Evolutionary conservation across 225 moss, liverwort and hornwort genomes (phyloP).

Genomic region (Pseudisothecium myosuroides): DNA sequence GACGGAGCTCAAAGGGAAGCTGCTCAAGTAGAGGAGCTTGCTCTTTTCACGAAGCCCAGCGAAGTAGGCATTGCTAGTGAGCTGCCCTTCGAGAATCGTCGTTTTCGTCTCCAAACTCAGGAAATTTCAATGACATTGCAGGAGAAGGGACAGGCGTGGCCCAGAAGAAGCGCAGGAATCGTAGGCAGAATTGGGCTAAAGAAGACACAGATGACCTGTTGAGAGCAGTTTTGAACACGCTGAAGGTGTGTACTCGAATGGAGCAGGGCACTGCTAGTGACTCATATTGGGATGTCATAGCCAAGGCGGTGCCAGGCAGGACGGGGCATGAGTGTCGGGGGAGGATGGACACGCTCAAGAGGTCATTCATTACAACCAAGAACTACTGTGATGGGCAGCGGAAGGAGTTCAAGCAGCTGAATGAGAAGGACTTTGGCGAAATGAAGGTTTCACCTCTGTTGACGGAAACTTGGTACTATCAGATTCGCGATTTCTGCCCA

Average conservation of each 20-base stretch:
- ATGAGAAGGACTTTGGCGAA: not conserved
- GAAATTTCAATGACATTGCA: no score
- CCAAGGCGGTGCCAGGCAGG: not conserved
- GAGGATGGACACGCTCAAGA: not conserved
- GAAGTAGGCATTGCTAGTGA: not conserved
- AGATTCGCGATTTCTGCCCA: not conserved
- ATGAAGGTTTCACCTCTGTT: not conserved
- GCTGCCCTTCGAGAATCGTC: not conserved
- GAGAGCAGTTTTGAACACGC: not conserved
- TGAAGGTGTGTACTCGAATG: not conserved
- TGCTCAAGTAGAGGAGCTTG: not conserved
- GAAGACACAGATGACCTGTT: not conserved
- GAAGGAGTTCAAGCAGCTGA: not conserved
- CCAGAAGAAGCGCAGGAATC: not conserved
- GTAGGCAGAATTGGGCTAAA: not conserved
- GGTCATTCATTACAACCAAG: not conserved
- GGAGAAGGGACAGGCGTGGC: not conserved
- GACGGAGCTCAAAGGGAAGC: not conserved
- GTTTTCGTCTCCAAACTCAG: not conserved
- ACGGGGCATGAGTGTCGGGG: not conserved
- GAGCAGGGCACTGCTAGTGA: not conserved
- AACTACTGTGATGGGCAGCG: rapidly evolving
- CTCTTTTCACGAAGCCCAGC: not conserved
- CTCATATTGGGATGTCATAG: not conserved
- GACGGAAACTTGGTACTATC: not conserved